Conservation (phyloP, 2,329 filamentous ascomycete species). For the Calonectria ilicicola region DNA sequence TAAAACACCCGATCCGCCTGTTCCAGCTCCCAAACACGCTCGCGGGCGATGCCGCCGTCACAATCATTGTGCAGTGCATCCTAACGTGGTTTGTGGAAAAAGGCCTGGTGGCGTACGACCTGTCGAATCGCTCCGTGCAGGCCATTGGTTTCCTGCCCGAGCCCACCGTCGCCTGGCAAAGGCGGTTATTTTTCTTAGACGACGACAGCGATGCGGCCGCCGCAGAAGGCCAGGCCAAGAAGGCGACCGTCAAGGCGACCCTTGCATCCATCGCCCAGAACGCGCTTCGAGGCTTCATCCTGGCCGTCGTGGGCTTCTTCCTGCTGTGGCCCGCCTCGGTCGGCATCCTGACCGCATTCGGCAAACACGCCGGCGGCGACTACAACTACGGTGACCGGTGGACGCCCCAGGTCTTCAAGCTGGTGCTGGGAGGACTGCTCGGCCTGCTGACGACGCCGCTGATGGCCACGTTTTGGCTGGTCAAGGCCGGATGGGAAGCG, state of each 20-base stretch:
- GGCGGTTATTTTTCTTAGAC: slow-evolving; percentile 51
- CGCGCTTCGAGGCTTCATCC: slow-evolving; percentile 41
- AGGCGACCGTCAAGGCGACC: neutral
- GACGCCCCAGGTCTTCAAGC: slow-evolving; percentile 64
- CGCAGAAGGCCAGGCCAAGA: neutral
- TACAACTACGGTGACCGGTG: slow-evolving; percentile 57
- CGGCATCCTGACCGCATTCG: slow-evolving; percentile 55
- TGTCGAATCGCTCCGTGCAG: slow-evolving; percentile 57
- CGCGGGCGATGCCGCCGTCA: slow-evolving; percentile 61
- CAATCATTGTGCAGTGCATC: slow-evolving; percentile 62
- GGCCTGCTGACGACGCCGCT: slow-evolving; percentile 60
- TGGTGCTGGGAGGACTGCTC: slow-evolving; percentile 59
- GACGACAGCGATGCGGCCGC: neutral
- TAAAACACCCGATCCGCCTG: slow-evolving; percentile 55
- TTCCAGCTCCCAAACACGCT: slow-evolving; percentile 65
- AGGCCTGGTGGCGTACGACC: slow-evolving; percentile 60
- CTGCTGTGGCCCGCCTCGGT: slow-evolving; percentile 58
- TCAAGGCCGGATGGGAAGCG: slow-evolving; percentile 59
- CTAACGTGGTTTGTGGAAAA: slow-evolving; percentile 65
- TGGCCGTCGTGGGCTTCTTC: slow-evolving; percentile 52
- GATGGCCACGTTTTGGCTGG: slow-evolving; percentile 63
- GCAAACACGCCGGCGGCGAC: slow-evolving; percentile 53
- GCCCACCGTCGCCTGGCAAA: slow-evolving; percentile 47
- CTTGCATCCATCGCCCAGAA: slow-evolving; percentile 42
- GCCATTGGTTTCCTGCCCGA: slow-evolving; percentile 59